A percentile compares a stretch with the other conserved stretches of the same genome.
Conservation (phyloP, 805 yeast species). For the Saccharomycopsis javanensis region DNA sequence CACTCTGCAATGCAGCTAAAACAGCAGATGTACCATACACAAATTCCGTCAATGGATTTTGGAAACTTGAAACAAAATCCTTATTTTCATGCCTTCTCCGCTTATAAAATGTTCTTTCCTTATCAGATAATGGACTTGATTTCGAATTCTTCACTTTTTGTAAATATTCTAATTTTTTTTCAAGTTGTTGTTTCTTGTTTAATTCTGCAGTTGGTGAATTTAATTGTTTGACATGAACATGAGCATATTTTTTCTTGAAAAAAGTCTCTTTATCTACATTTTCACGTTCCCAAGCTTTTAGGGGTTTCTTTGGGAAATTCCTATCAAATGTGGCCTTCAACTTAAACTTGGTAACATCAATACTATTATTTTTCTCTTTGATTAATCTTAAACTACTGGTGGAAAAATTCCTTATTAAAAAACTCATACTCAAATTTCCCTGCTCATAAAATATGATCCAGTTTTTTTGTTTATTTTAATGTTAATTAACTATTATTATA, state of each 20-base stretch:
- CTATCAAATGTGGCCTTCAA: constrained; percentile 5
- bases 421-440: not conserved
- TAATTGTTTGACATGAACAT: constrained; percentile 48
- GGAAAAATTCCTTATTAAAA: not conserved
- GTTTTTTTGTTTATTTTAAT: no score
- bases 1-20: constrained; percentile 50
- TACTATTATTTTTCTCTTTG: not conserved
- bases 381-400: not conserved
- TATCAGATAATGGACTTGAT: not conserved
- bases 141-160: not conserved
- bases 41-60: constrained; percentile 51
- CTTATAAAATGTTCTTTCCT: not conserved
- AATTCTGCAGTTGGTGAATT: constrained; percentile 20
- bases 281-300: constrained; percentile 59
- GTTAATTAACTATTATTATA: no score
- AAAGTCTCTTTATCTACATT: constrained; percentile 53
- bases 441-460: no score
- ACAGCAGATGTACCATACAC: constrained; percentile 73
- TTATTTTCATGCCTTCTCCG: constrained; percentile 12
- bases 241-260: constrained; percentile 55
- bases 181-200: constrained; percentile 19
- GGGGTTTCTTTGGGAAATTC: constrained; percentile 9
- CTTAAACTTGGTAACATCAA: not conserved
- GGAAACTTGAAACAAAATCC: not conserved
- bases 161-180: not conserved